Percentiles rank a stretch among this genome's conserved stretches.
Conservation (phyloP, 306 rosid species). For the Citrullus mucosospermus region DNA sequence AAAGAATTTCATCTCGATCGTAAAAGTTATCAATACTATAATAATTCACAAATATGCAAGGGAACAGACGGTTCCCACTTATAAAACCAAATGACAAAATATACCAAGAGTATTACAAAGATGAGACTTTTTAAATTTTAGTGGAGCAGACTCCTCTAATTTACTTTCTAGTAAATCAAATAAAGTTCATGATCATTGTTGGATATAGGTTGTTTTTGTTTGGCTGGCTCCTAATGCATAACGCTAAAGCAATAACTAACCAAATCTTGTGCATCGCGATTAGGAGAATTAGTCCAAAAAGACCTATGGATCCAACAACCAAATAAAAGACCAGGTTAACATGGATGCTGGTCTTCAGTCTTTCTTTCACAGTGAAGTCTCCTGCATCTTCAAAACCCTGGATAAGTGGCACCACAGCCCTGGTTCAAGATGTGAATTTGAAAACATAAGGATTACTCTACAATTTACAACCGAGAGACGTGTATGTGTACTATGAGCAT, state of each 20-base stretch:
- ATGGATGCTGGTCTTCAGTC: conserved; percentile 90
- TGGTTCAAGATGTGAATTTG: conserved; percentile 45
- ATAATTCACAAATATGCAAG: background rate
- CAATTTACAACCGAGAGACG: conserved; percentile 3
- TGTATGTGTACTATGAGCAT: background rate
- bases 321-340: conserved; percentile 76
- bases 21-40: background rate
- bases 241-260: conserved; percentile 30
- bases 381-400: conserved; percentile 99
- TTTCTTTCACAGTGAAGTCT: conserved; percentile 73
- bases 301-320: conserved; percentile 67
- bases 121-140: background rate
- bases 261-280: conserved; percentile 42
- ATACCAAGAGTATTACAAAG: background rate
- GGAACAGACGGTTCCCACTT: background rate
- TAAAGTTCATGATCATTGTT: background rate
- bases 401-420: conserved; percentile 99
- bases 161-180: background rate
- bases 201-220: background rate
- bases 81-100: background rate
- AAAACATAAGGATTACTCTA: conserved; percentile 30
- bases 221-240: background rate
- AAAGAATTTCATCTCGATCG: background rate
- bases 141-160: background rate
- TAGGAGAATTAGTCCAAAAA: conserved; percentile 68